Evolutionary conservation across 2,329 filamentous ascomycete species (phyloP).

Genomic region (Aureobasidium lini): DNA sequence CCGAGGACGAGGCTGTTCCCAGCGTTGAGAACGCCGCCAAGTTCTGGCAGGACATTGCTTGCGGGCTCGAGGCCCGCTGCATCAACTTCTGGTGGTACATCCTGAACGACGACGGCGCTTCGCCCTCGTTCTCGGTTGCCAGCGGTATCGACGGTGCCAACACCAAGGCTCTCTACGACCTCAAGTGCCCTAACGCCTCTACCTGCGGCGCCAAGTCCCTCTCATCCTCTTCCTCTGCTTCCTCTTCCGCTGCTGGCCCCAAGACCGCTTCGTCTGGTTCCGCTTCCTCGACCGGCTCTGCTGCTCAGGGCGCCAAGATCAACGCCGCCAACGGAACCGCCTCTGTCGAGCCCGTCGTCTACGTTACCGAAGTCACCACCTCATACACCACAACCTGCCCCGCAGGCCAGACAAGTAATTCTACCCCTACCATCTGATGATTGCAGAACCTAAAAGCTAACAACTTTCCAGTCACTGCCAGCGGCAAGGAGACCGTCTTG

Average conservation of each 20-base stretch:
- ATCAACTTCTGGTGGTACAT: constrained; percentile 67
- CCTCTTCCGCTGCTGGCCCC: constrained; percentile 7
- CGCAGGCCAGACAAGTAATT: background rate
- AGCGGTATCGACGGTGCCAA: constrained; percentile 40
- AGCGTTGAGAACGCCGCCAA: constrained; percentile 60
- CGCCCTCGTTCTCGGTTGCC: constrained; percentile 65
- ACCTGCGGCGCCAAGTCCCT: constrained; percentile 8
- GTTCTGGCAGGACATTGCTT: constrained; percentile 75
- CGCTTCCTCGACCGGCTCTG: constrained; percentile 5
- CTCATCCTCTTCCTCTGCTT: constrained; percentile 14
- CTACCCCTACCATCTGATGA: too few species aligned
- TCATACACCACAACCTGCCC: constrained; percentile 6
- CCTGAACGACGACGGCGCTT: constrained; percentile 53
- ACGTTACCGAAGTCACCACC: constrained; percentile 11
- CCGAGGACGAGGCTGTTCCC: constrained; percentile 55
- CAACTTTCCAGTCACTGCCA: background rate
- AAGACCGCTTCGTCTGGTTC: constrained; percentile 5
- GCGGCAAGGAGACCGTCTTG: background rate
- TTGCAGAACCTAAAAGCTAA: too few species aligned
- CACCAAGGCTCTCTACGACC: constrained; percentile 53
- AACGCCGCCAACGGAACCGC: background rate
- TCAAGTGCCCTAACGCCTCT: constrained; percentile 43
- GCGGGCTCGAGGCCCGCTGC: constrained; percentile 53
- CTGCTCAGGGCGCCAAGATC: background rate
- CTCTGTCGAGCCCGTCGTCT: constrained; percentile 6